These are phyloP conservation scores for Chrysosporium keratinophilum DNA, from an alignment of 2,329 filamentous ascomycete species.

Conservation along the genomic window DNA sequence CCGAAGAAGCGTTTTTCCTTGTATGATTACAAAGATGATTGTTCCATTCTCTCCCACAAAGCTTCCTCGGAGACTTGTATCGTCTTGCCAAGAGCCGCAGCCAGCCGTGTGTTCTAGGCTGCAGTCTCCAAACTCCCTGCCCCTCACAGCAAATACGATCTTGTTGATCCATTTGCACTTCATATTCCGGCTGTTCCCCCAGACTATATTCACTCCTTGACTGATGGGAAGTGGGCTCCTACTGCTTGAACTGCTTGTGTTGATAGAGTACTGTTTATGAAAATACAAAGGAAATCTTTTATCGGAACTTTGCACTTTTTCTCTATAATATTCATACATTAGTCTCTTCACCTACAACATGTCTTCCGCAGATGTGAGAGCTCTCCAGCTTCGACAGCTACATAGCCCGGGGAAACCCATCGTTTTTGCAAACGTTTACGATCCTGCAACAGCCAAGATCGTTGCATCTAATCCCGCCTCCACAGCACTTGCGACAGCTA, in stretches of 20 bases:
- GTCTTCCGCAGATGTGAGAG: constrained; percentile 13
- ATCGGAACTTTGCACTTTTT: too few species aligned
- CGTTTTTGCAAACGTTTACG: constrained; percentile 48
- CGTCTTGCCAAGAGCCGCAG: not conserved
- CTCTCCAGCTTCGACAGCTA: constrained; percentile 26
- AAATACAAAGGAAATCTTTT: too few species aligned
- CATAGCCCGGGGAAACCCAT: constrained; percentile 44
- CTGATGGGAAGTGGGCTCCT: too few species aligned
- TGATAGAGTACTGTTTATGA: too few species aligned
- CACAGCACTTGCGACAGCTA: constrained; percentile 42
- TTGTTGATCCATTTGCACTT: not conserved
- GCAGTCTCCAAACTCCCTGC: too few species aligned
- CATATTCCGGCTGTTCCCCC: too few species aligned
- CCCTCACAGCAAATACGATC: not conserved
- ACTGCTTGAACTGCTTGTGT: too few species aligned
- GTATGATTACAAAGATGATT: constrained; percentile 7
- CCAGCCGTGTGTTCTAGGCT: too few species aligned
- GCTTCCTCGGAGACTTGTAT: not conserved
- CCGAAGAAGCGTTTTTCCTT: not conserved
- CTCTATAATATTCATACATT: too few species aligned
- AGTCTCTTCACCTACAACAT: not conserved
- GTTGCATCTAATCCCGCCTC: constrained; percentile 30
- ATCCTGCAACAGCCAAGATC: constrained; percentile 39
- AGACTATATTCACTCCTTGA: too few species aligned
- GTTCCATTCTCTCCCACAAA: not conserved